Conservation (phyloP, 2,329 filamentous ascomycete species). For the Ceratocystis diversiconidia region DNA sequence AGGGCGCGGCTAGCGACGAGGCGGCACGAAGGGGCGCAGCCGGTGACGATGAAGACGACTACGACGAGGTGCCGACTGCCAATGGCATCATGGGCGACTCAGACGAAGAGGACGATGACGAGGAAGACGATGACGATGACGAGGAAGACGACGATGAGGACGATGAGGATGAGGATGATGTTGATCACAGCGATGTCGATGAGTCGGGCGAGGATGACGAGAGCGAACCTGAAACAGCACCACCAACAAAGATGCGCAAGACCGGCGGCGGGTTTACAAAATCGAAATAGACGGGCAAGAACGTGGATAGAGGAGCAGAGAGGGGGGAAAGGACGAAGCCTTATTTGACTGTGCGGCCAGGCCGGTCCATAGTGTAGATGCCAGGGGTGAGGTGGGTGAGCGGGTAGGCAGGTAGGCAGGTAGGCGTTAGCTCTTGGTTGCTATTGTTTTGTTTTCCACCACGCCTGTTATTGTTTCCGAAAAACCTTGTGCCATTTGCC, state of each 20-base stretch:
- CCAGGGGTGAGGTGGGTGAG: not conserved
- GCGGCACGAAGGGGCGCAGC: slow-evolving; percentile 27
- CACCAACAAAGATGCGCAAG: slow-evolving; percentile 34
- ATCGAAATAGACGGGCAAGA: slow-evolving; percentile 25
- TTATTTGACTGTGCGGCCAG: not conserved
- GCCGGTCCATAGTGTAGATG: not conserved
- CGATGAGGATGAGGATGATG: slow-evolving; percentile 41
- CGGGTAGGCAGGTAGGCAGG: not conserved
- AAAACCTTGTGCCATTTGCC: not conserved
- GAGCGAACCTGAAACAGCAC: slow-evolving; percentile 36
- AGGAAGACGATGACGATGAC: slow-evolving; percentile 28
- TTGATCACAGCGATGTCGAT: slow-evolving; percentile 42
- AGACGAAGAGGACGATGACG: slow-evolving; percentile 39
- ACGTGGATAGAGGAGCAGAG: not conserved
- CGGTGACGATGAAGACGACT: slow-evolving; percentile 37
- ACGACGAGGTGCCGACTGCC: slow-evolving; percentile 42
- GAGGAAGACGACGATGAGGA: slow-evolving; percentile 34
- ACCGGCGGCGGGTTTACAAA: slow-evolving; percentile 27
- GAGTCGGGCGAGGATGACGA: slow-evolving; percentile 44
- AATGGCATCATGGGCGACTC: slow-evolving; percentile 45
- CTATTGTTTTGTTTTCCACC: not conserved
- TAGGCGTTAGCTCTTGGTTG: not conserved
- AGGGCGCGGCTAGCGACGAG: slow-evolving; percentile 49
- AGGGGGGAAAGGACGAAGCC: not conserved
- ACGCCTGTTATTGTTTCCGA: slow-evolving; percentile 6